Percentiles rank a stretch among this genome's conserved stretches.
These are phyloP conservation scores for Carpinus viminea DNA, from an alignment of 306 rosid species.

Conservation along the genomic window DNA sequence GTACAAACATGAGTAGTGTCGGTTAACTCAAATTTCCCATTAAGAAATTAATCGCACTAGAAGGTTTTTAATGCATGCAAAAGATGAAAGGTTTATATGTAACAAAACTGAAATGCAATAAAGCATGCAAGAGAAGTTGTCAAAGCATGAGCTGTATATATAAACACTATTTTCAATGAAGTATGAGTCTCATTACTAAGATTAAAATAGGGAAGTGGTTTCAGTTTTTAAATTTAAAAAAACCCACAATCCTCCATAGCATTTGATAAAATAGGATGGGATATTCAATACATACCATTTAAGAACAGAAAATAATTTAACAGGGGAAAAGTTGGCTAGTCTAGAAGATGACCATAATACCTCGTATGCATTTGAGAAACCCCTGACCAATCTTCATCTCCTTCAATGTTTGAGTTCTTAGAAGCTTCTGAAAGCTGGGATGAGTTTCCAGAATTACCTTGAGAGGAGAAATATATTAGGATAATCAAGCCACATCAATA, in stretches of 20 bases:
- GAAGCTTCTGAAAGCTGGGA: constrained; percentile 46
- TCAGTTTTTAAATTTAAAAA: neutral
- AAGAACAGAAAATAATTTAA: neutral
- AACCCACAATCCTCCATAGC: neutral
- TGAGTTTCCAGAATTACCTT: constrained; percentile 44
- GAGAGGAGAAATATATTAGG: constrained; percentile 20
- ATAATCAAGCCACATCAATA: neutral
- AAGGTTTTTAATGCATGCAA: neutral
- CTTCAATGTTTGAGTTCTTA: constrained; percentile 36
- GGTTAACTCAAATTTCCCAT: neutral
- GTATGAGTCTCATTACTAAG: neutral
- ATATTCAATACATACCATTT: neutral
- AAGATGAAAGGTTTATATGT: neutral
- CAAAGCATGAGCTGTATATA: neutral
- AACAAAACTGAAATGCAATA: neutral
- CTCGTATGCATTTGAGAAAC: constrained; percentile 61
- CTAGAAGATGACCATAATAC: constrained; percentile 38
- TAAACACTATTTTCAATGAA: neutral
- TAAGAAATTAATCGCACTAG: neutral
- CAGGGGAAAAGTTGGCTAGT: neutral
- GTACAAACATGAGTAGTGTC: constrained; percentile 33
- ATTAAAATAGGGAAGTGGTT: neutral
- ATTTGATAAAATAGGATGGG: neutral
- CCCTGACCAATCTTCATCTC: constrained; percentile 71
- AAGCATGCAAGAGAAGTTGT: constrained; percentile 10